Conservation (phyloP, 129 eudicot genomes). For the Tagetes patula region DNA sequence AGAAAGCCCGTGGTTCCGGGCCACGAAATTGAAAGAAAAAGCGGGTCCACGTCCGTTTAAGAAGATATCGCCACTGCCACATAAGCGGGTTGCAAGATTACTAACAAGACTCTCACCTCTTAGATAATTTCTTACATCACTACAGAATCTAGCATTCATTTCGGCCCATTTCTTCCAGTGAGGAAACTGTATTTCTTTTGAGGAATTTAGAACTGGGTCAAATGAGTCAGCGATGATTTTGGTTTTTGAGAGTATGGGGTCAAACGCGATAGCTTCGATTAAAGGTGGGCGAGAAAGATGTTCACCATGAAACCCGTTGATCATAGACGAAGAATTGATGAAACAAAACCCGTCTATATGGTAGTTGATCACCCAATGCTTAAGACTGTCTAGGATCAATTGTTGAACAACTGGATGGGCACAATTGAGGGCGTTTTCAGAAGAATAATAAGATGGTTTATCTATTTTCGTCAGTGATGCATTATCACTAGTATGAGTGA, state of each 20-base stretch:
- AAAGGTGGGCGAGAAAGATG: slow-evolving; percentile 87
- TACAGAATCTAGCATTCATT: slow-evolving; percentile 61
- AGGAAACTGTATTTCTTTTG: slow-evolving; percentile 62
- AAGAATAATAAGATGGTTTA: slow-evolving; percentile 47
- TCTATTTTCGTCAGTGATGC: slow-evolving; percentile 56
- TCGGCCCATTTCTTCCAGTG: slow-evolving; percentile 99
- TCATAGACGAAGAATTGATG: slow-evolving; percentile 59
- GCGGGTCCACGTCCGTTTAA: slow-evolving; percentile 84
- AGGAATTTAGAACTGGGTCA: slow-evolving; percentile 41
- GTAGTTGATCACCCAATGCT: slow-evolving; percentile 86
- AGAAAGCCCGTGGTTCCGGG: slow-evolving; percentile 66
- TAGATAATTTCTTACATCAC: slow-evolving; percentile 58
- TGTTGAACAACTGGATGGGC: slow-evolving; percentile 80
- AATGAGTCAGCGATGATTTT: slow-evolving; percentile 79
- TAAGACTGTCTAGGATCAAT: slow-evolving; percentile 75
- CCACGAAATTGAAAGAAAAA: slow-evolving; percentile 73
- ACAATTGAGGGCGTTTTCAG: slow-evolving; percentile 54
- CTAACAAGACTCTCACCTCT: slow-evolving; percentile 72
- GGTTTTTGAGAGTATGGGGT: slow-evolving; percentile 78
- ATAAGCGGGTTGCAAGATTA: slow-evolving; percentile 84
- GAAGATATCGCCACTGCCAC: slow-evolving; percentile 92
- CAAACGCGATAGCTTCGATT: slow-evolving; percentile 82
- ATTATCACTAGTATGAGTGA: slow-evolving; percentile 61
- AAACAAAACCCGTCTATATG: slow-evolving; percentile 92
- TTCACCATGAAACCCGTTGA: slow-evolving; percentile 67